A percentile compares a stretch with the other conserved stretches of the same genome.
Conservation (phyloP, 306 rosid genomes). For the Acacia melanoxylon region DNA sequence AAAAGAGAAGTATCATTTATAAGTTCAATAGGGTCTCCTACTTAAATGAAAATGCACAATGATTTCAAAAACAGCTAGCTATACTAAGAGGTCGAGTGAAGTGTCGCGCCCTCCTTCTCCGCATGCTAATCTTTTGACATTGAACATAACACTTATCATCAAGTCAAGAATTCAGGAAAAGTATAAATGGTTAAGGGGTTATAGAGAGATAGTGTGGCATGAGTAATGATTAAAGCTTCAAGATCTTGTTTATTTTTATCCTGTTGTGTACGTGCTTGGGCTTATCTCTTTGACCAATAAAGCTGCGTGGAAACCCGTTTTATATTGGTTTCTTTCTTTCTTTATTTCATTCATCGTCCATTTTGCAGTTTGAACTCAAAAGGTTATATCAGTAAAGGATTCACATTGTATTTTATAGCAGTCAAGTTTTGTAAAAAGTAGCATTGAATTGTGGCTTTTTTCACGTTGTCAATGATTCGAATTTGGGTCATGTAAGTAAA, state of each 20-base stretch:
- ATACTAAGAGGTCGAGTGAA: no score
- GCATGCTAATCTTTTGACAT: no score
- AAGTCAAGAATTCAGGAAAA: not conserved
- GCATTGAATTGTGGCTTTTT: not conserved
- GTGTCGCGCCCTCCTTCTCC: no score
- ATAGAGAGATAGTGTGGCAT: constrained; percentile 9
- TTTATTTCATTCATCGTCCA: not conserved
- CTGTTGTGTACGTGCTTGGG: constrained; percentile 3
- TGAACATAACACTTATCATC: no score
- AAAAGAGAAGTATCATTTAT: no score
- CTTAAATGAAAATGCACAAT: no score
- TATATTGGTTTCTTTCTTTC: not conserved
- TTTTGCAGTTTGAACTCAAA: not conserved
- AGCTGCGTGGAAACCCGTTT: not conserved
- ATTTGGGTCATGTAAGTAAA: no score
- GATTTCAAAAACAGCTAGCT: no score
- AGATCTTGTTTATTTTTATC: constrained; percentile 13
- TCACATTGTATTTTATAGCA: not conserved
- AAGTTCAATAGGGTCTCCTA: no score
- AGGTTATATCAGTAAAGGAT: not conserved
- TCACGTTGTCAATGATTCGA: not conserved
- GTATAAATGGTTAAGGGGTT: not conserved
- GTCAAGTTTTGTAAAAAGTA: not conserved
- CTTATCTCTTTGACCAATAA: constrained; percentile 36
- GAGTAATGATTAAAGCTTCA: constrained; percentile 42